These are phyloP conservation scores for Carex pumila DNA, from an alignment of 176 grass and related monocot genomes.

Conservation along the genomic window DNA sequence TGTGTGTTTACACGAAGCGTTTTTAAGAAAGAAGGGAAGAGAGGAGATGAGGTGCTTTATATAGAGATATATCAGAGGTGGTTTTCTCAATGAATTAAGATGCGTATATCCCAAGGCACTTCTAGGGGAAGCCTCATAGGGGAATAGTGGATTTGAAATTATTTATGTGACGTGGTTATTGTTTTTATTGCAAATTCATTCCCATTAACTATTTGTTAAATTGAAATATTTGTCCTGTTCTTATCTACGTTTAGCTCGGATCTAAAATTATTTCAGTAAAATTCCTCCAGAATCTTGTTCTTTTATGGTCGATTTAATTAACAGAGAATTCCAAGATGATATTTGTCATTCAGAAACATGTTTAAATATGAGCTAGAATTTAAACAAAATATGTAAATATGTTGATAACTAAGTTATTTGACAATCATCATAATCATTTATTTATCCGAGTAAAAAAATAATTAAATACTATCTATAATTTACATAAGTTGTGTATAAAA, in stretches of 20 bases:
- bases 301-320: not conserved
- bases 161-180: constrained; percentile 11
- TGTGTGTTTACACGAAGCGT: not conserved
- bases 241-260: not conserved
- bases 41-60: not conserved
- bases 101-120: constrained; percentile 23
- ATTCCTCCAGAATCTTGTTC: not conserved
- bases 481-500: no score
- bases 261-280: not conserved
- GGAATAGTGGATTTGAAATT: constrained; percentile 12
- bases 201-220: constrained; percentile 18
- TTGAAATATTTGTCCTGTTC: constrained; percentile 18
- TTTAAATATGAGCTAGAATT: no score
- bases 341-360: no score
- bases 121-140: constrained; percentile 13
- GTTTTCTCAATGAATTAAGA: constrained; percentile 22
- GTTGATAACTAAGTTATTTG: not conserved
- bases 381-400: no score
- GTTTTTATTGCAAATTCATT: constrained; percentile 19
- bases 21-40: constrained; percentile 24
- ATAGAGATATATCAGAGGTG: not conserved
- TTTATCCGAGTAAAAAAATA: no score
- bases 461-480: no score
- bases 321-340: not conserved
- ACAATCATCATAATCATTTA: not conserved